Base-by-base conservation (phyloP, 192 early-diverging fungal species). In the Backusella macrospora region DNA sequence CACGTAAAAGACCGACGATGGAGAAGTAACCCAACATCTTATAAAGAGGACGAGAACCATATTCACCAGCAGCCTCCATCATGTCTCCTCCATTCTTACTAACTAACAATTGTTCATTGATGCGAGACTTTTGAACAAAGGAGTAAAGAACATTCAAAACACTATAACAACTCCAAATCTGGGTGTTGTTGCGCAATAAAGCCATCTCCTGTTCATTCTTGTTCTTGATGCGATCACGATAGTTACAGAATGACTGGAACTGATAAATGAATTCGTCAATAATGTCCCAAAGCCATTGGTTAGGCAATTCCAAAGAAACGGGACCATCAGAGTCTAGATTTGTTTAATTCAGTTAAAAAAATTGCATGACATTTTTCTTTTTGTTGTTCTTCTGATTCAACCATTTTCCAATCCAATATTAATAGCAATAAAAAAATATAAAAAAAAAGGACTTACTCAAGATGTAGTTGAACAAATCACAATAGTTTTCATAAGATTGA, bases 211-310 rank as follows among this genome's bases (percentile, higher is more conserved):
- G 90, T 16, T 92, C 88, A 26, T 84, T 84, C 81, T 93, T 94
- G 83, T 88, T 93, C 80, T 90, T 87, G 63, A 92, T 81, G 63
- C 94, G 91, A 85, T 92, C 95, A 68, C 96, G 92, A 88, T 95
- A 96, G 73, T 94, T 92, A 86, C 94, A 93, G 86, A 97, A 98
- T 69, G 95, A 91, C 87, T 98, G 97, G 90, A 96, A 98, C 86
- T 98, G 97, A 84, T 96, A 98, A 77, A 98, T 97, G 83, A 98
- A 98, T 85, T 98, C 97, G 76, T 98, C 97, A 73, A 98, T 96
- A 79, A 98, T 97, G 84, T 98, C 97, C 96, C 96, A 98, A 47
- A 98, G 84, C 97, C 97, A 98, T 84, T 96, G 96, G 87, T 96
- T 97, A 29, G 97, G 97, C 70, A 98, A 89, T 84, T 98, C 96